Percentiles rank a stretch among this genome's conserved stretches.
Evolutionary conservation across 768 basidiomycete species (phyloP).

Genomic region (Pluteus cervinus): DNA sequence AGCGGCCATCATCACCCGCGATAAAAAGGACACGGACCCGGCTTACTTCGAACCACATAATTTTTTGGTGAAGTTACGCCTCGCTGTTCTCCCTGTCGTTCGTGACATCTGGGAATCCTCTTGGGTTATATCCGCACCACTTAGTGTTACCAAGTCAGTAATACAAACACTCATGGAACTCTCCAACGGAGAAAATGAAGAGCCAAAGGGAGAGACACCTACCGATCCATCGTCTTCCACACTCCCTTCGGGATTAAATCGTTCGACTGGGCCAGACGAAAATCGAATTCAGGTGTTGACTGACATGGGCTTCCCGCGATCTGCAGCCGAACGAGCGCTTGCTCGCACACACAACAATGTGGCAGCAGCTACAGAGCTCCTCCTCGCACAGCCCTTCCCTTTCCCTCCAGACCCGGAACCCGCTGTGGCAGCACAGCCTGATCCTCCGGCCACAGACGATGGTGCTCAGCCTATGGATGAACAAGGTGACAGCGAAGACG

Average conservation of each 20-base stretch:
- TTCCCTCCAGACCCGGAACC: constrained; percentile 63
- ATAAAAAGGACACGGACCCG: constrained; percentile 71
- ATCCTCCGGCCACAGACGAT: too few relatives aligned
- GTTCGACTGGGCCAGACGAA: constrained; percentile 60
- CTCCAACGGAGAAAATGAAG: constrained; percentile 77
- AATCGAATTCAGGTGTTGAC: constrained; percentile 73
- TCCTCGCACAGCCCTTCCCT: constrained; percentile 78
- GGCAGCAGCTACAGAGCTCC: constrained; percentile 79
- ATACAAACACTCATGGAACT: constrained; percentile 78
- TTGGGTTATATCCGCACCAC: constrained; percentile 76
- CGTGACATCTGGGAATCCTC: constrained; percentile 71
- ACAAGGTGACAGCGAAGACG: constrained; percentile 16
- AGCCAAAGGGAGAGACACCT: constrained; percentile 41
- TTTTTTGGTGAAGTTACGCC: constrained; percentile 78
- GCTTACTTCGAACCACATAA: constrained; percentile 84
- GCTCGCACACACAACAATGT: constrained; percentile 84
- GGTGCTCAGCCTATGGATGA: constrained; percentile 10
- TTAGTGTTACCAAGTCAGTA: constrained; percentile 68
- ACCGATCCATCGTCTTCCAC: constrained; percentile 21
- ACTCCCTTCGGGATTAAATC: constrained; percentile 21
- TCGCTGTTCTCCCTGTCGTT: constrained; percentile 61
- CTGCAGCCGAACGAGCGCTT: constrained; percentile 80
- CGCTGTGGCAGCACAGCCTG: constrained; percentile 20
- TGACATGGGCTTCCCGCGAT: constrained; percentile 97
- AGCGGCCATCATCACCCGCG: constrained; percentile 57